A percentile compares a stretch with the other conserved stretches of the same genome.
Conservation (phyloP, 179 eudicot species). For the Carnegiea gigantea region DNA sequence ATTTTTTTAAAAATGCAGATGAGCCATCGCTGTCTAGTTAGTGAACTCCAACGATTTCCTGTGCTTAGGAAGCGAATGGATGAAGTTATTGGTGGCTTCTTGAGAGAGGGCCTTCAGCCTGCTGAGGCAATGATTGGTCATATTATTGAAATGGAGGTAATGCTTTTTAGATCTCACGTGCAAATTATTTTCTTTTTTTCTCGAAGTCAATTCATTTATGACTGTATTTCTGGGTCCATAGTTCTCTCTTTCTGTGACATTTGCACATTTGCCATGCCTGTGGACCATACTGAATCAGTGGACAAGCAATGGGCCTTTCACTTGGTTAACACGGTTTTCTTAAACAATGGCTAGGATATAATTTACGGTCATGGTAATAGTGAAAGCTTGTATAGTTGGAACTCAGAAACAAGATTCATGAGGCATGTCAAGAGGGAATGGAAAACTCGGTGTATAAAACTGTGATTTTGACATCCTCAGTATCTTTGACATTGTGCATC, state of each 20-base stretch:
- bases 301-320: too few relatives aligned
- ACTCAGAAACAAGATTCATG: background rate
- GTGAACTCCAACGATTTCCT: slow-evolving; percentile 75
- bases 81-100: slow-evolving; percentile 68
- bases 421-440: too few relatives aligned
- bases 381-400: background rate
- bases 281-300: too few relatives aligned
- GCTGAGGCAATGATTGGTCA: slow-evolving; percentile 83
- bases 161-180: slow-evolving; percentile 1
- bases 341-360: too few relatives aligned
- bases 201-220: background rate
- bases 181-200: too few relatives aligned
- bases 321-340: too few relatives aligned
- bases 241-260: background rate
- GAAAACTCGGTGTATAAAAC: background rate
- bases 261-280: background rate
- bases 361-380: background rate
- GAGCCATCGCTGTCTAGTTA: slow-evolving; percentile 75
- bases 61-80: slow-evolving; percentile 79
- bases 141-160: slow-evolving; percentile 90
- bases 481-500: background rate
- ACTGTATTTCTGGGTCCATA: background rate
- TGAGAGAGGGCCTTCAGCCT: slow-evolving; percentile 81
- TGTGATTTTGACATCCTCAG: background rate
- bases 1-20: slow-evolving; percentile 40